phyloP scores from a whole-genome alignment of 768 basidiomycete species.

The Mycena indigotica region DNA sequence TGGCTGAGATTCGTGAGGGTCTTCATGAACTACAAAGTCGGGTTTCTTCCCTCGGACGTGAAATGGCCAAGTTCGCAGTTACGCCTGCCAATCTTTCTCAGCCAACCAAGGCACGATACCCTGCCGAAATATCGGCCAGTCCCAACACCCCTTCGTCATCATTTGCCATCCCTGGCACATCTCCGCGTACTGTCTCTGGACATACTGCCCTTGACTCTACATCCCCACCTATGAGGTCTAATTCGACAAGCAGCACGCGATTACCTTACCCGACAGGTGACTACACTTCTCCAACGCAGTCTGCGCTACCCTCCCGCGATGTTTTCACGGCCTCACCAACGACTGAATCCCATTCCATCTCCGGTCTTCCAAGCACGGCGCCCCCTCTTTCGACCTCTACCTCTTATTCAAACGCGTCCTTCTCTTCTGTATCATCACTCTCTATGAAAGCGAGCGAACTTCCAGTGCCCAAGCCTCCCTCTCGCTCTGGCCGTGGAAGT shows the following conservation, averaged over 20 bases:
- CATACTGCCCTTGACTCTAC: conserved; percentile 63
- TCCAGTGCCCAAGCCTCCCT: conserved; percentile 36
- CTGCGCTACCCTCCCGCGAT: conserved; percentile 35
- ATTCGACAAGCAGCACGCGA: conserved; percentile 49
- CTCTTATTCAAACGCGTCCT: conserved; percentile 26
- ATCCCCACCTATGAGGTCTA: conserved; percentile 57
- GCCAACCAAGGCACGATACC: conserved; percentile 13
- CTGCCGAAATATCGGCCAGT: conserved; percentile 13
- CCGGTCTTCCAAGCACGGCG: conserved; percentile 48
- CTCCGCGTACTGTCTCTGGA: conserved; percentile 34
- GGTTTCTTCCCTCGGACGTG: conserved; percentile 72
- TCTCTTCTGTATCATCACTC: conserved; percentile 32
- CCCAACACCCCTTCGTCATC: conserved; percentile 29
- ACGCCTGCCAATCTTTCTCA: conserved; percentile 43
- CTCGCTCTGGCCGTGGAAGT: conserved; percentile 49
- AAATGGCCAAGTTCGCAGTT: conserved; percentile 74
- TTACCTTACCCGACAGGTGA: conserved; percentile 85
- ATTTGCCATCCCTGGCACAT: conserved; percentile 28
- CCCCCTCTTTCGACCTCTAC: conserved; percentile 26
- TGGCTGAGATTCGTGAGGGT: conserved; percentile 65
- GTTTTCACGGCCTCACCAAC: conserved; percentile 47
- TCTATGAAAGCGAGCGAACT: conserved; percentile 25
- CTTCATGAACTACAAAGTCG: conserved; percentile 74
- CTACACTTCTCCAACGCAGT: conserved; percentile 67
- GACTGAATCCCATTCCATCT: conserved; percentile 46